phyloP scores from a whole-genome alignment of 345 rosid species.

The Atalantia buxifolia region DNA sequence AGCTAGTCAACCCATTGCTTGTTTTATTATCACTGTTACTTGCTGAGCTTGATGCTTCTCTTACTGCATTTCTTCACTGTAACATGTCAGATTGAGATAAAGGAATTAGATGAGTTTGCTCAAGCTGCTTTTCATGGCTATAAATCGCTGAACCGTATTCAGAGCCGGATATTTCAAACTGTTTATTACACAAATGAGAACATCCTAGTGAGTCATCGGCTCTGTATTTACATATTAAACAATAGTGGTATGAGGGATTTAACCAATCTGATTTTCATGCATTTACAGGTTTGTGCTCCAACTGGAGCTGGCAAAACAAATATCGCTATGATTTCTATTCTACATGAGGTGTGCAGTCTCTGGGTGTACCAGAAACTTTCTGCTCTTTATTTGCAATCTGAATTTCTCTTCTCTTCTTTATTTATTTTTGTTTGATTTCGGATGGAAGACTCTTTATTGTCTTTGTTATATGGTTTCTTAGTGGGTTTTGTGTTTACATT shows the following conservation, averaged over 20 bases:
- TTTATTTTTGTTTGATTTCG: slow-evolving; percentile 1
- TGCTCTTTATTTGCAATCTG: slow-evolving; percentile 10
- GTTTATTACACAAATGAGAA: slow-evolving; percentile 91
- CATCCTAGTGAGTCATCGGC: slow-evolving; percentile 62
- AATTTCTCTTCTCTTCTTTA: not conserved
- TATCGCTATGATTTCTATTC: slow-evolving; percentile 91
- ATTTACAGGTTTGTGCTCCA: slow-evolving; percentile 96
- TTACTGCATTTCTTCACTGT: slow-evolving; percentile 5
- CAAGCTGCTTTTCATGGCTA: slow-evolving; percentile 98
- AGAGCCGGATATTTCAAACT: slow-evolving; percentile 87
- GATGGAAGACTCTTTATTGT: not conserved
- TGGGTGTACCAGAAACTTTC: slow-evolving; percentile 13
- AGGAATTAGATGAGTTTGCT: slow-evolving; percentile 88
- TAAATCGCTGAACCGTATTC: slow-evolving; percentile 87
- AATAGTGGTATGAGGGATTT: slow-evolving; percentile 10
- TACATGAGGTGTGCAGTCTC: slow-evolving; percentile 68
- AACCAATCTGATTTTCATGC: slow-evolving; percentile 22
- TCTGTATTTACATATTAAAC: slow-evolving; percentile 12
- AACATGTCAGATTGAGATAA: slow-evolving; percentile 74
- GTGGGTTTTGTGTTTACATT: not conserved
- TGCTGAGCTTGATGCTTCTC: slow-evolving; percentile 15
- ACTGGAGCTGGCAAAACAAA: slow-evolving; percentile 99
- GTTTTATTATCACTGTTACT: slow-evolving; percentile 7
- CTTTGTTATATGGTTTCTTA: not conserved
- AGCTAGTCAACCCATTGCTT: not conserved